These are phyloP conservation scores for Penicillium simplicissimum DNA, from an alignment of 495 filamentous ascomycete species.

Conservation along the genomic window DNA sequence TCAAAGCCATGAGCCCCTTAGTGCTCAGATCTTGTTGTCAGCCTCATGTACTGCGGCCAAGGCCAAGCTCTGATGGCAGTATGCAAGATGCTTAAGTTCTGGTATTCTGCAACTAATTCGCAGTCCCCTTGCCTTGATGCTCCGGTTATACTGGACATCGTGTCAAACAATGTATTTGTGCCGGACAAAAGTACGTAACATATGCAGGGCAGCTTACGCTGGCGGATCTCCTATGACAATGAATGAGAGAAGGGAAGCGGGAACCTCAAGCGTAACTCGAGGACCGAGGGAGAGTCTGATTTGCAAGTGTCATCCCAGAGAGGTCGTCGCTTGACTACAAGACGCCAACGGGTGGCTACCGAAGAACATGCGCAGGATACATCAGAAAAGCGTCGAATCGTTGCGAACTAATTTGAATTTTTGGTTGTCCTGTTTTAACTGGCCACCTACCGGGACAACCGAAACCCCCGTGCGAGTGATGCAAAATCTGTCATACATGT, in stretches of 20 bases:
- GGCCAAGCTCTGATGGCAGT: too few species aligned
- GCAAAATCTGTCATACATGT: slow-evolving; percentile 29
- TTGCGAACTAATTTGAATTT: slow-evolving; percentile 10
- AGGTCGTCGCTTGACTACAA: not conserved
- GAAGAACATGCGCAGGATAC: not conserved
- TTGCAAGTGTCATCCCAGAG: not conserved
- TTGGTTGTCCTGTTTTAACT: slow-evolving; percentile 6
- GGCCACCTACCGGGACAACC: slow-evolving; percentile 4
- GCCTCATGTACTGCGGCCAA: too few species aligned
- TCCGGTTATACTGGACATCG: too few species aligned
- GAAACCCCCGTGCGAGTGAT: slow-evolving; percentile 11
- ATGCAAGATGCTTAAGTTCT: too few species aligned
- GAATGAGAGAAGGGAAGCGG: not conserved
- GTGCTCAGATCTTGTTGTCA: too few species aligned
- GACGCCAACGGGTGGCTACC: not conserved
- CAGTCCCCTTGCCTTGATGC: too few species aligned
- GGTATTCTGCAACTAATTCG: too few species aligned
- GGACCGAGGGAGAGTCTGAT: not conserved
- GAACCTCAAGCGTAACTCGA: not conserved
- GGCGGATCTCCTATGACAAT: too few species aligned
- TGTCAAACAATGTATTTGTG: too few species aligned
- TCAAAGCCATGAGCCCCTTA: too few species aligned
- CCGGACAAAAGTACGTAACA: too few species aligned
- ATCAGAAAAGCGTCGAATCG: slow-evolving; percentile 1
- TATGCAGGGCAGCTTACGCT: too few species aligned